Base-by-base conservation (phyloP, 2,329 filamentous ascomycete species). In the Aspergillus novoparasiticus region DNA sequence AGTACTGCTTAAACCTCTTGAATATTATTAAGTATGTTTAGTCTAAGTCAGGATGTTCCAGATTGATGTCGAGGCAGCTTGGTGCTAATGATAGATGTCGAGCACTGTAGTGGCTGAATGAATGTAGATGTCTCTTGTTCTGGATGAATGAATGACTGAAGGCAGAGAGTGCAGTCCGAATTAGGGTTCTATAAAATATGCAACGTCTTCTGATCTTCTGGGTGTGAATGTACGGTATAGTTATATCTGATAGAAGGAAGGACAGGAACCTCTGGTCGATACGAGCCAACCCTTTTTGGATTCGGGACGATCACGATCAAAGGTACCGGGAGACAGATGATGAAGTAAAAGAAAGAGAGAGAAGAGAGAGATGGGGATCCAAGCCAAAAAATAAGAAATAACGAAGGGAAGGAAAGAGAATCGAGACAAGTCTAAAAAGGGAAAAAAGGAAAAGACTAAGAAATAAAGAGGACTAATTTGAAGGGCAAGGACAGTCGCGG, bases 141-240 rank as follows among this genome's bases (percentile, higher is more conserved):
- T 61, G 64, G 66, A 61, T 66, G 68, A 78, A 72, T 69, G 76
- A 78, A 72, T 73, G 76, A 76, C 72, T 74, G 71, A 68, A 73
- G 72, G 71, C 72, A 73, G 72, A 74, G 53, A 41, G 14, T 50
- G 46, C 55, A 46, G 53, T 26, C 32, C 21, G 30, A n/a, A 32
- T 32, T 51, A 32, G 16, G 51, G 51, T 36, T 30, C 45, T 39
- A 41, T 46, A 59, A 16, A 36, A 48, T 50, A 14, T 58, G 46
- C 26, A 61, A 57, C 36, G 34, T 56, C 30, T 53, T 64, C 41
- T 46, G 59, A 45, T 41, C 56, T 57, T 61, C 57, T 58, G 19
- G 6, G 46, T 54, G 39, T 55, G 50, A 23, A 39, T 39, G 51
- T 39, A 51, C 53, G 45, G 59, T 51, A 60, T 41, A 51, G 64